These are phyloP conservation scores for Neurospora sp. DNA, from an alignment of 495 filamentous ascomycete species.

Conservation along the genomic window DNA sequence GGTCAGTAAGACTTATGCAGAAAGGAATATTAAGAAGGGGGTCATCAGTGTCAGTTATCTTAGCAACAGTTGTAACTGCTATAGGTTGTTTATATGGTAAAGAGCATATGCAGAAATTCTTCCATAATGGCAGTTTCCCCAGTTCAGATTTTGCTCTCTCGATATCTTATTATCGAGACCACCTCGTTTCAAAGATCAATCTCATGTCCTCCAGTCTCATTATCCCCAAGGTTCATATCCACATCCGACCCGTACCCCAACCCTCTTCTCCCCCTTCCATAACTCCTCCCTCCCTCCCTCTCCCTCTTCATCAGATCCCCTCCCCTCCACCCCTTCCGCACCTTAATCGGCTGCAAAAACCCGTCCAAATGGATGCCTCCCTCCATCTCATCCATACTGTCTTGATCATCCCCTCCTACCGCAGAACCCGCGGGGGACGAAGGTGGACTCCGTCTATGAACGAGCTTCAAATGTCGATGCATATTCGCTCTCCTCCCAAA, in stretches of 20 bases:
- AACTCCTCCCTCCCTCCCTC: neutral
- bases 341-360: conserved; percentile 35
- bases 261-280: neutral
- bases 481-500: conserved; percentile 11
- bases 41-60: neutral
- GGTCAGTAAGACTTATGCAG: neutral
- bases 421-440: neutral
- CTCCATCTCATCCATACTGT: conserved; percentile 41
- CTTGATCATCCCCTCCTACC: conserved; percentile 18
- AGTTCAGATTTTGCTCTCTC: neutral
- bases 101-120: neutral
- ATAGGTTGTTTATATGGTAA: neutral
- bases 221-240: neutral
- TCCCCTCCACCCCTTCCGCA: conserved; percentile 23
- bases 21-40: neutral
- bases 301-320: conserved; percentile 3
- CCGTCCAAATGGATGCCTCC: conserved; percentile 45
- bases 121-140: neutral
- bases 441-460: conserved; percentile 22
- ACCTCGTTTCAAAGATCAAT: neutral
- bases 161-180: neutral
- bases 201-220: neutral
- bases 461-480: conserved; percentile 17
- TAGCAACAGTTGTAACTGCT: neutral
- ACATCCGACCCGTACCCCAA: neutral